These are phyloP conservation scores for Hydnum rufescens DNA, from an alignment of 768 basidiomycete genomes.

Conservation along the genomic window DNA sequence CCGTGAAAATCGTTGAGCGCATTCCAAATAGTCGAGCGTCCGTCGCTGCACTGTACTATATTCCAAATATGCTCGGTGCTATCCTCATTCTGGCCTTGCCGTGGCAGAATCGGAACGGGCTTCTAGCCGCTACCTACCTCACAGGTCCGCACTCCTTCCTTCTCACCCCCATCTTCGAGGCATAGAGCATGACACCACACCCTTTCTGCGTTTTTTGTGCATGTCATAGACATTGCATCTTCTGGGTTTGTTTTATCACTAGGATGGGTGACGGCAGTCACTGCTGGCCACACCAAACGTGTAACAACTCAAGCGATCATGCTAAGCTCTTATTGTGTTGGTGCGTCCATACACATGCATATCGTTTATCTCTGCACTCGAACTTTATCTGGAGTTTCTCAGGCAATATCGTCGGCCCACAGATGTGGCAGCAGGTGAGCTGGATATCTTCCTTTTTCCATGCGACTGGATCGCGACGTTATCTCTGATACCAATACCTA, in stretches of 20 bases:
- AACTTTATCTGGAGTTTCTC: background rate
- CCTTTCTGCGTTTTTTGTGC: background rate
- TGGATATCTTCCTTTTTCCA: background rate
- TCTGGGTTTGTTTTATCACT: background rate
- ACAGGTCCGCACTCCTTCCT: background rate
- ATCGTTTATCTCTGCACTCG: background rate
- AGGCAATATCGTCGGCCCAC: background rate
- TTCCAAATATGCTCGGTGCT: background rate
- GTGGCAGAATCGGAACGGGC: background rate
- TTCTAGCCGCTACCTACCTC: background rate
- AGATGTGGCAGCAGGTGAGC: background rate
- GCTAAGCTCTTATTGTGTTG: background rate
- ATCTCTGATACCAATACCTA: conserved; percentile 4
- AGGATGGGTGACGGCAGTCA: background rate
- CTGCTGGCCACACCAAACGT: background rate
- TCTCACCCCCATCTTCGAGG: background rate
- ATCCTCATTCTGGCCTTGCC: background rate
- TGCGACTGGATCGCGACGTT: background rate
- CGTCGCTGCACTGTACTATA: background rate
- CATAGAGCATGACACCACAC: background rate
- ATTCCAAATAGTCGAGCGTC: background rate
- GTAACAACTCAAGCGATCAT: background rate
- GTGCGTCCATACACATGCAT: background rate
- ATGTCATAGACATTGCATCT: background rate
- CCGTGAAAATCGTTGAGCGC: background rate